Base-by-base conservation (phyloP, 176 grass and related monocot species). In the Areca catechu region DNA sequence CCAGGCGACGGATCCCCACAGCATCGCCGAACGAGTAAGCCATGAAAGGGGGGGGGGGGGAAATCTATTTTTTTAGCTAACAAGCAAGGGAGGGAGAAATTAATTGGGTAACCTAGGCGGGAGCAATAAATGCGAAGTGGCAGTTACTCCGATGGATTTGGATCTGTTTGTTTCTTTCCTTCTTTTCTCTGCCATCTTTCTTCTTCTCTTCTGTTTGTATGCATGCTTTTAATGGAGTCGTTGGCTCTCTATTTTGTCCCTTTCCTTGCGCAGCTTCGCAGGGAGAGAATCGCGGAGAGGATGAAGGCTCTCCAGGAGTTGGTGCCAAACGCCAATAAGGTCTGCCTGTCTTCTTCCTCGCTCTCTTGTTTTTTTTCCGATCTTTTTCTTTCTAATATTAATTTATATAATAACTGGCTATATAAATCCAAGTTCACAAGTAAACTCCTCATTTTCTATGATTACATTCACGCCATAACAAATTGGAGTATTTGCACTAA, bases 261-360 rank as follows among this genome's bases (percentile, higher is more conserved):
- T 53, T 52, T 43, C 22, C 24, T 15, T 53, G 21, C 23, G 18
- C 83, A 97, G 92, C 92, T 97, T 53, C 65, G 92, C 29, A 91
- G 92, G 77, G 92, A 97, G 62, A 88, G 86, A 83, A 97, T 97
- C 63, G 92, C 92, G 14, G 92, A 97, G 65, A 80, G 92, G 83
- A 97, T 97, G 92, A 97, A 91, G 65, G 86, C 86, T 24, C 85
- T 97, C 51, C 86, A 91, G 69, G 92, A 91, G 78, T 53, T 97
- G 68, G 86, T 97, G 18, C 86, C 92, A 20, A 91, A 73, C 54
- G 80, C 86, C 57, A 97, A 97, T 70, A 97, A 91, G 86, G 92
- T 97, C 57, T 25, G 47, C 54, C 49, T 57, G 43, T 22, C 54
- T 53, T 57, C 16, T 66, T 23, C 22, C 43, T 52, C 27, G 34